Percentiles rank a stretch among this genome's conserved stretches.
Evolutionary conservation across 306 rosid genomes (phyloP).

Genomic region (apple (Malus domestica)): ASM211411v1 NC_041795.1:8810001-8810500

Average conservation of each 20-base stretch:
- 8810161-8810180: neutral
- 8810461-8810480: constrained; percentile 66
- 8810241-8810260: constrained; percentile 48
- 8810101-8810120: constrained; percentile 64
- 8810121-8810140: constrained; percentile 51
- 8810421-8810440: constrained; percentile 82
- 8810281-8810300: constrained; percentile 50
- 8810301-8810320: constrained; percentile 91
- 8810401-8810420: neutral
- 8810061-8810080: constrained; percentile 89
- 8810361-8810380: neutral
- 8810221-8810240: constrained; percentile 69
- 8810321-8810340: constrained; percentile 1
- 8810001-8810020: constrained; percentile 95
- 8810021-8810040: constrained; percentile 67
- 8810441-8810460: constrained; percentile 68
- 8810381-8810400: neutral
- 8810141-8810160: neutral
- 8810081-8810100: constrained; percentile 74
- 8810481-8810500: constrained; percentile 46
- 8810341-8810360: neutral
- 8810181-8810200: neutral
- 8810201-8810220: constrained; percentile 43
- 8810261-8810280: constrained; percentile 65
- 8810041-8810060: constrained; percentile 89